Conservation (phyloP, 2,329 filamentous ascomycete species). For the Fusarium neocosmosporiellum region DNA sequence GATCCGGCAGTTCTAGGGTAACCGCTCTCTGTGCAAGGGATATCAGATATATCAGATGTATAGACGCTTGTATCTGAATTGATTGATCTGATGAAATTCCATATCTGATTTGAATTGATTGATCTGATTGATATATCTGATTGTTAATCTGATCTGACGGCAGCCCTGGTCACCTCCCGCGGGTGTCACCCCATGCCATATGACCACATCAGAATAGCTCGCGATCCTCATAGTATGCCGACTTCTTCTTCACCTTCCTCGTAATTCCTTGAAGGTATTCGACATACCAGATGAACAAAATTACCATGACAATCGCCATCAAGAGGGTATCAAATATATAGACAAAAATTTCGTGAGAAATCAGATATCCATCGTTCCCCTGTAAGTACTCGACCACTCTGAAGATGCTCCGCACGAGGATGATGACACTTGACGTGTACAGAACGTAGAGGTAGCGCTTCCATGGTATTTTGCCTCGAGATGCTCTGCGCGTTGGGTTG, state of each 20-base stretch:
- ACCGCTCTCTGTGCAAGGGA: no score
- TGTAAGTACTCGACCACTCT: constrained; percentile 60
- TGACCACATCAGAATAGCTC: no score
- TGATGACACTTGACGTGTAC: constrained; percentile 50
- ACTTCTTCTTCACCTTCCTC: no score
- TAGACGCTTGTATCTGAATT: constrained; percentile 20
- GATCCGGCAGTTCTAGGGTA: no score
- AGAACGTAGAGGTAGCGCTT: constrained; percentile 46
- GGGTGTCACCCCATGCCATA: no score
- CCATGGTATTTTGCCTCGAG: no score
- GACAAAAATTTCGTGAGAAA: constrained; percentile 54
- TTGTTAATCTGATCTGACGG: constrained; percentile 22
- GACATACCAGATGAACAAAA: constrained; percentile 45
- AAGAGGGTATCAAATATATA: constrained; percentile 58
- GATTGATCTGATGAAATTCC: constrained; percentile 19
- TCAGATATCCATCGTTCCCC: constrained; percentile 54
- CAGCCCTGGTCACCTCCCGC: no score
- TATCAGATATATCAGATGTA: constrained; percentile 29
- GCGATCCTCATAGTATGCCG: no score
- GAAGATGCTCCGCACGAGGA: constrained; percentile 59
- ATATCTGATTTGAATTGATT: constrained; percentile 21
- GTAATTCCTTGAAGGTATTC: no score
- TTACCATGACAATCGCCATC: constrained; percentile 54
- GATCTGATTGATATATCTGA: constrained; percentile 21
- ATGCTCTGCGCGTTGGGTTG: no score